phyloP scores from a whole-genome alignment of 2,329 filamentous ascomycete genomes.

The Leptoxyphium fumago region DNA sequence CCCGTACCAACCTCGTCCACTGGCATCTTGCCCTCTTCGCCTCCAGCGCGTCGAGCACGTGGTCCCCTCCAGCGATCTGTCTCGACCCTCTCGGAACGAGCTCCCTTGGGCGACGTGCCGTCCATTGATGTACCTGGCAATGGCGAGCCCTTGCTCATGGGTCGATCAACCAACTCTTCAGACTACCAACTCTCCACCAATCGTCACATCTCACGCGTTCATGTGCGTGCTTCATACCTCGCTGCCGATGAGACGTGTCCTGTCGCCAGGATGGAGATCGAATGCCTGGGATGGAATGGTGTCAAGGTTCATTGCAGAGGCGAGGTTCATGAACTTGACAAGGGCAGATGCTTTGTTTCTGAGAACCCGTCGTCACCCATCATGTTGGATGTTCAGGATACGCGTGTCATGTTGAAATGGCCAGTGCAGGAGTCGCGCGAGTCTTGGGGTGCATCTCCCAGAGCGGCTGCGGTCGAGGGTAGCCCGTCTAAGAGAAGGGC shows the following conservation, averaged over 20 bases:
- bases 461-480: slow-evolving; percentile 53
- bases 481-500: slow-evolving; percentile 35
- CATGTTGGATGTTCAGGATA: slow-evolving; percentile 89
- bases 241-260: slow-evolving; percentile 52
- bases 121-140: slow-evolving; percentile 65
- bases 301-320: slow-evolving; percentile 85
- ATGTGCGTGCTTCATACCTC: slow-evolving; percentile 77
- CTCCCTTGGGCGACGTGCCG: slow-evolving; percentile 71
- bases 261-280: slow-evolving; percentile 67
- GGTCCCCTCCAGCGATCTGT: slow-evolving; percentile 44
- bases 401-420: slow-evolving; percentile 81
- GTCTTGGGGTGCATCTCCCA: slow-evolving; percentile 39
- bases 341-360: slow-evolving; percentile 79
- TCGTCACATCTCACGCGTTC: slow-evolving; percentile 81
- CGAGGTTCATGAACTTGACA: slow-evolving; percentile 68
- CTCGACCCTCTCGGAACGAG: slow-evolving; percentile 59
- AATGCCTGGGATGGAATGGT: slow-evolving; percentile 93
- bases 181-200: slow-evolving; percentile 88
- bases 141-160: slow-evolving; percentile 73
- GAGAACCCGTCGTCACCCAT: slow-evolving; percentile 80
- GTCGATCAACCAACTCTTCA: slow-evolving; percentile 87
- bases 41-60: slow-evolving; percentile 41
- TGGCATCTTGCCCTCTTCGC: slow-evolving; percentile 66
- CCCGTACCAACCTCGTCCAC: slow-evolving; percentile 90
- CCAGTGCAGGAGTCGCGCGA: slow-evolving; percentile 43